Percentiles rank a stretch among this genome's conserved stretches.
Conservation (phyloP, 2,329 filamentous ascomycete species). For the Pestalotiopsis sp. region DNA sequence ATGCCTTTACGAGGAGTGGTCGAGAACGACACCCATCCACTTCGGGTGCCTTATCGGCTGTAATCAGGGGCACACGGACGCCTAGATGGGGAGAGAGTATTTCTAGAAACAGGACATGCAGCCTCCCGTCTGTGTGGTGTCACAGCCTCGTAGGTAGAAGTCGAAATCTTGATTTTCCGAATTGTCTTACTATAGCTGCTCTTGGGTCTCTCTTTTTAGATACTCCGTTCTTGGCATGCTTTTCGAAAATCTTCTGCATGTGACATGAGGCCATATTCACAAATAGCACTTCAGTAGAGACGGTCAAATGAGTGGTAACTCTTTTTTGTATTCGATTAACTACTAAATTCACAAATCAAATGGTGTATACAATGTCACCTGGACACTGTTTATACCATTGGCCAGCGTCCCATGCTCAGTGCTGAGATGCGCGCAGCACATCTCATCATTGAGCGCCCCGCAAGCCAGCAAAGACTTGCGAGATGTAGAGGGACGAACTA, state of each 20-base stretch:
- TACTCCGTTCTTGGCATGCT: not conserved
- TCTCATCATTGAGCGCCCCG: constrained; percentile 6
- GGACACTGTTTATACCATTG: constrained; percentile 13
- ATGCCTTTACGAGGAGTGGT: too few species aligned
- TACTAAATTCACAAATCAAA: constrained; percentile 17
- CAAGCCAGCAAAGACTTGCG: not conserved
- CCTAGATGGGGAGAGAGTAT: not conserved
- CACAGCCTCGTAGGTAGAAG: not conserved
- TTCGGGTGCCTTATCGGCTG: not conserved
- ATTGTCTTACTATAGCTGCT: not conserved
- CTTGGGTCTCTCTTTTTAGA: not conserved
- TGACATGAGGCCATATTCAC: too few species aligned
- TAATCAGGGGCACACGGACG: not conserved
- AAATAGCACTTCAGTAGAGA: not conserved
- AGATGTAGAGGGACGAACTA: constrained; percentile 19
- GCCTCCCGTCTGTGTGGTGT: not conserved
- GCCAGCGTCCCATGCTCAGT: constrained; percentile 17
- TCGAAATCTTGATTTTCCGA: not conserved
- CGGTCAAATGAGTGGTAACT: not conserved
- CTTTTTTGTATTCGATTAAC: constrained; percentile 16
- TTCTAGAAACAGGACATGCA: not conserved
- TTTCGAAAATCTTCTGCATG: not conserved
- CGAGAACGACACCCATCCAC: not conserved
- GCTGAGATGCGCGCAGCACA: constrained; percentile 13
- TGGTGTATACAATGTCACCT: constrained; percentile 2